phyloP scores from a whole-genome alignment of 768 basidiomycete species.

The Daedalea quercina region DNA sequence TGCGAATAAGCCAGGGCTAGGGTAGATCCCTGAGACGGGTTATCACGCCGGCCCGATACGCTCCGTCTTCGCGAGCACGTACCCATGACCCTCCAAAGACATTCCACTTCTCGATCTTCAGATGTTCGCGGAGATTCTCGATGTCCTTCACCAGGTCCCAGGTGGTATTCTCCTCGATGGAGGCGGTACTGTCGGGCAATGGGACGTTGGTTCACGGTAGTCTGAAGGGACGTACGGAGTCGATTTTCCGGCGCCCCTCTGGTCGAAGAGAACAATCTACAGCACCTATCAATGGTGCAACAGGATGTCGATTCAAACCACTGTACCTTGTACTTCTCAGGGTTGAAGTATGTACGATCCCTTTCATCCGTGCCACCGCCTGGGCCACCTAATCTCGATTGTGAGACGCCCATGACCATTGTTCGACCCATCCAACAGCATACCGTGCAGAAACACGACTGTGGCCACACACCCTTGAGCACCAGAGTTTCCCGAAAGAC shows the following conservation, averaged over 20 bases:
- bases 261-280: slow-evolving; percentile 84
- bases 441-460: slow-evolving; percentile 82
- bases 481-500: not conserved
- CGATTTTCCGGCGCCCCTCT: slow-evolving; percentile 84
- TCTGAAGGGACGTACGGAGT: slow-evolving; percentile 54
- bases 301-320: not conserved
- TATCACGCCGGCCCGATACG: too few species aligned
- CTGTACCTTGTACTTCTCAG: slow-evolving; percentile 71
- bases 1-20: slow-evolving; percentile 79
- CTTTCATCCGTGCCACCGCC: slow-evolving; percentile 66
- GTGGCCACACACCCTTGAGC: not conserved
- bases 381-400: slow-evolving; percentile 51
- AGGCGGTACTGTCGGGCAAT: slow-evolving; percentile 3
- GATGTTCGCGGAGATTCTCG: slow-evolving; percentile 71
- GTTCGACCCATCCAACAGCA: slow-evolving; percentile 10
- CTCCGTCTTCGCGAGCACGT: slow-evolving; percentile 12
- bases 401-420: not conserved
- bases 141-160: slow-evolving; percentile 92
- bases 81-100: slow-evolving; percentile 96
- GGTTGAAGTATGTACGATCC: slow-evolving; percentile 80
- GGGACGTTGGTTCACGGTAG: not conserved
- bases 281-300: not conserved
- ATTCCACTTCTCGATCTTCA: slow-evolving; percentile 82
- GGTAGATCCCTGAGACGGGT: slow-evolving; percentile 65
- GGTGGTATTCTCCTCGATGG: slow-evolving; percentile 84